Evolutionary conservation across 2,329 filamentous ascomycete genomes (phyloP), one percentile per base, ranked within the genome.

Genomic region (Coniochaeta sp.): DNA sequence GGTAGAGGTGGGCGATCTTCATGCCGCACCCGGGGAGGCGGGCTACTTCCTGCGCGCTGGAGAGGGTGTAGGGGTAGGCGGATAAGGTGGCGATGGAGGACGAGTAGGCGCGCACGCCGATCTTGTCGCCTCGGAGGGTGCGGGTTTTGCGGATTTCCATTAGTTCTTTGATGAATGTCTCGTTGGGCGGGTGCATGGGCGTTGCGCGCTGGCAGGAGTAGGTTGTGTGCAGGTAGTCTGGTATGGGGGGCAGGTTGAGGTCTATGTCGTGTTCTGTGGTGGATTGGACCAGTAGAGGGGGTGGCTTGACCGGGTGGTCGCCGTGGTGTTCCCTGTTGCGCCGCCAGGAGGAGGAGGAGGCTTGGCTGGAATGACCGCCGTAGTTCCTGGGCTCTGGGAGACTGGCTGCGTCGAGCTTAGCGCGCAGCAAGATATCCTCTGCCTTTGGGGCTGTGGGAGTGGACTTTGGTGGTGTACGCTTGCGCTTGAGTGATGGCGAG

Each of bases 171-270:
- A 96, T 81, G 64, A 99, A 97, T 0, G 67, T 67, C 38, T 82
- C 75, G 59, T 97, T 97, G 0, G 87, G 87, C 0, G 83, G 75
- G 51, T 85, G 71, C 0, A 81, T 68, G 0, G 84, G 86, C 0
- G 91, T 89, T 1, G 83, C 80, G 22, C 92, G 83, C 64, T 95
- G 82, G 61, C 94, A 97, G 5, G 91, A 85, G 66, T 94, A 96
- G 6, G 74, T 74, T 10, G 82, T 72, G 26, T 79, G 75, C 51
- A 87, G 67, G 38, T 75, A 95, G 2, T 81, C 79, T 1, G 91
- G 91, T 12, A 89, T 69, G 0, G 78, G 74, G 0, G 88, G 89
- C 1, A 89, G 64, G 54, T 67, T 53, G 26, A 71, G 61, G 1
- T 69, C 66, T 16, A 78, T 74, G 24, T 95, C 87, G 52, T 91